These are phyloP conservation scores for Diplodia corticola DNA, from an alignment of 2,329 filamentous ascomycete species.

Conservation along the genomic window DNA sequence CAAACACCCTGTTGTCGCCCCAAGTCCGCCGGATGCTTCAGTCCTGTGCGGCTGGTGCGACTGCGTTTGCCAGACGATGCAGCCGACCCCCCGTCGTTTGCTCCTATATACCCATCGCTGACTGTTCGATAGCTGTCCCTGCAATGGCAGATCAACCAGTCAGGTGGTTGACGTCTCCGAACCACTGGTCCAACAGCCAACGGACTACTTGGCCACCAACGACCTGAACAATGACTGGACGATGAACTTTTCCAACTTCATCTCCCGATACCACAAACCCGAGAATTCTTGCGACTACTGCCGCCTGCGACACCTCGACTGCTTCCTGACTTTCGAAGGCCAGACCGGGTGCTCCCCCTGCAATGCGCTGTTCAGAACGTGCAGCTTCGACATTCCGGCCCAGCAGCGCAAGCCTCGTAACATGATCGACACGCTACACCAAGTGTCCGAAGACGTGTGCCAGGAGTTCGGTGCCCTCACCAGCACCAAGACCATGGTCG, in stretches of 20 bases:
- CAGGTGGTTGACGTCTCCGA: neutral
- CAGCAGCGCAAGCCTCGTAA: constrained; percentile 36
- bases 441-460: constrained; percentile 44
- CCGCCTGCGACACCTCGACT: constrained; percentile 47
- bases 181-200: neutral
- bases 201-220: constrained; percentile 25
- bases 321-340: constrained; percentile 46
- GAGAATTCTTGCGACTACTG: constrained; percentile 51
- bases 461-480: constrained; percentile 37
- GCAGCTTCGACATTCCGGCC: constrained; percentile 46
- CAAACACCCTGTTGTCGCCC: neutral
- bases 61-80: neutral
- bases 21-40: neutral
- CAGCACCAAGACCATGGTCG: constrained; percentile 36
- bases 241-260: constrained; percentile 48
- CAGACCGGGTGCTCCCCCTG: constrained; percentile 49
- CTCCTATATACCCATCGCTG: neutral
- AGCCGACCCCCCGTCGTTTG: neutral
- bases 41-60: neutral
- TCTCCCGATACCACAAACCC: constrained; percentile 50
- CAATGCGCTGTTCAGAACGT: constrained; percentile 50
- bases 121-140: constrained; percentile 29
- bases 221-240: constrained; percentile 36
- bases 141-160: constrained; percentile 24
- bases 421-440: constrained; percentile 50